Conservation (phyloP, 2,329 filamentous ascomycete genomes). For the Tolypocladium sp. region DNA sequence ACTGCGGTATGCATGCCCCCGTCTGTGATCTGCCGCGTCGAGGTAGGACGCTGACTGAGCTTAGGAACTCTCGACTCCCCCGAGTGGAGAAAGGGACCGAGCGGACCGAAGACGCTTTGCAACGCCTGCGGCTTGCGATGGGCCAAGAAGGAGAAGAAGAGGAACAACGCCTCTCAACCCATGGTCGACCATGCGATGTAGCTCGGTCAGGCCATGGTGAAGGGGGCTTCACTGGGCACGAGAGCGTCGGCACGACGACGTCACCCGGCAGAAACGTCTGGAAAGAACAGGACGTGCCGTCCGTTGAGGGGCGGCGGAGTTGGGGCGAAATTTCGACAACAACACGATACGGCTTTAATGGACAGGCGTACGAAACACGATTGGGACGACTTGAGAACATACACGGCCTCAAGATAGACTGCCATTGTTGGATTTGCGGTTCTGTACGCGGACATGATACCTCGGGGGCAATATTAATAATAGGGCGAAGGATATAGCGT, state of each 20-base stretch:
- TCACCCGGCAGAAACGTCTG: background rate
- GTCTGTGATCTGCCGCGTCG: background rate
- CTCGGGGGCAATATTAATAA: conserved; percentile 3
- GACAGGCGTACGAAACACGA: background rate
- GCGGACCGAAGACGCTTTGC: conserved; percentile 86
- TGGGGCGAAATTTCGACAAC: background rate
- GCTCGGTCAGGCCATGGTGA: background rate
- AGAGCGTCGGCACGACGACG: background rate
- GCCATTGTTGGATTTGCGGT: conserved; percentile 1
- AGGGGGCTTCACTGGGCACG: background rate
- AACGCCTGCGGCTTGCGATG: conserved; percentile 81
- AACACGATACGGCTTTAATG: background rate
- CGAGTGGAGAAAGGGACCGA: conserved; percentile 92
- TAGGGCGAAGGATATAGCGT: background rate
- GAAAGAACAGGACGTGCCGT: background rate
- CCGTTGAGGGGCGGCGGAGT: background rate
- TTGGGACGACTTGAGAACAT: background rate
- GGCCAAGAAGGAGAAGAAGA: conserved; percentile 78
- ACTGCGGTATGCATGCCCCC: conserved; percentile 57
- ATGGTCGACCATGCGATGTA: conserved; percentile 14
- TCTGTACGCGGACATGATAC: conserved; percentile 13
- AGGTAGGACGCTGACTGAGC: background rate
- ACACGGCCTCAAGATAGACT: background rate
- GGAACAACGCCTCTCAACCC: conserved; percentile 13
- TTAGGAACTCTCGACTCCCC: conserved; percentile 77